Evolutionary conservation across 2,329 filamentous ascomycete species (phyloP), one percentile per base, ranked within the genome.

Genomic region (Lojkania enalia): DNA sequence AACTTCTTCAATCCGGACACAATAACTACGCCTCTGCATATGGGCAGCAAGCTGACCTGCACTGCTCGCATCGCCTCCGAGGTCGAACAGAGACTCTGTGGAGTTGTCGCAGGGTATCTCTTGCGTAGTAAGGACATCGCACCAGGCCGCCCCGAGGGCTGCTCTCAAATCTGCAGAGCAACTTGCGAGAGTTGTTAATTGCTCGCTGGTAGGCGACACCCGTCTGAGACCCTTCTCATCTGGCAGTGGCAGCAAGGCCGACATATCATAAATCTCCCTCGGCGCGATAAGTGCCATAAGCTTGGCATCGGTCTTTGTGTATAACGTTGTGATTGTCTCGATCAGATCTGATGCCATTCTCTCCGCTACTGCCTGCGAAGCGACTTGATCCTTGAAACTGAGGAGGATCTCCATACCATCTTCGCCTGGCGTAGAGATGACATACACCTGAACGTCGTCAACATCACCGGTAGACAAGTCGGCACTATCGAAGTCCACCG

Each of bases 331-430:
- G 33, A 36, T 36, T 33, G 30, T 33, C 30, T 33, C 30, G 9
- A 33, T 33, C 30, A 33, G 30, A 33, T 33, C 30, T 33, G 33
- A 36, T 36, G 33, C 33, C 33, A 36, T 36, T 36, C 33, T 36
- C 33, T 36, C 33, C 33, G 33, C 33, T 36, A 36, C 15, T 36
- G 33, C 12, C 33, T 36, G 33, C 33, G 33, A 20, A 20, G 19
- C 33, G 33, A 36, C 33, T 36, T 36, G 33, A 36, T 33, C 30
- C 30, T 33, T 33, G 30, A 33, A 33, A 33, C 30, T 39, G 36
- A 39, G 21, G 36, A 39, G 36, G 15, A 39, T 39, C 36, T 39
- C 36, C 36, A 36, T 36, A 39, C 36, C 36, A 39, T 39, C 36
- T 39, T 39, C 36, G 19, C 20, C 36, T 19, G 36, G 36, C 36